Conservation (phyloP, 1,139 yeast species). For the Suhomyces kunorum region DNA sequence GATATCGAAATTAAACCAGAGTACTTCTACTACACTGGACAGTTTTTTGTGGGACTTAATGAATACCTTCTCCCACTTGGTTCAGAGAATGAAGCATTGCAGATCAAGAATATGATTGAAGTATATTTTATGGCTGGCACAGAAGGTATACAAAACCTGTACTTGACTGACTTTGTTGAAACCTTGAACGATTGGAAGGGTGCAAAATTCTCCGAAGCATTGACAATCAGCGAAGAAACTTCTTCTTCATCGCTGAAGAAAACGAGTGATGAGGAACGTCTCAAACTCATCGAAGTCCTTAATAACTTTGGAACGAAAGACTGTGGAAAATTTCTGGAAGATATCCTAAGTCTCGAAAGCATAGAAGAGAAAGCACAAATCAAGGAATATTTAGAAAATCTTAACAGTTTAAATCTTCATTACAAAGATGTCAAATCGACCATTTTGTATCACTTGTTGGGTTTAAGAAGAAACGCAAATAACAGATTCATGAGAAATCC, state of each 20-base stretch:
- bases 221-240: conserved; percentile 18
- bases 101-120: conserved; percentile 23
- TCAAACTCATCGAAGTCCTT: conserved; percentile 40
- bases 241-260: conserved; percentile 15
- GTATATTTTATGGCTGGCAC: conserved; percentile 19
- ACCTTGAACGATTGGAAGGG: conserved; percentile 30
- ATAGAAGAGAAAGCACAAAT: conserved; percentile 24
- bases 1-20: conserved; percentile 24
- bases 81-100: conserved; percentile 1
- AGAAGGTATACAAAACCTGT: conserved; percentile 9
- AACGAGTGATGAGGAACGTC: conserved; percentile 34
- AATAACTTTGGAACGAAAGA: conserved; percentile 34
- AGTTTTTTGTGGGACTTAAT: conserved; percentile 26
- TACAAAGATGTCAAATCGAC: conserved; percentile 48
- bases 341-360: conserved; percentile 15
- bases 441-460: conserved; percentile 43
- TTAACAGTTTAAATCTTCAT: conserved; percentile 39
- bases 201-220: conserved; percentile 16
- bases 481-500: neutral
- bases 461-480: conserved; percentile 4
- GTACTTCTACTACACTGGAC: conserved; percentile 29
- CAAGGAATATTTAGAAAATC: conserved; percentile 27
- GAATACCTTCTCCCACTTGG: conserved; percentile 14
- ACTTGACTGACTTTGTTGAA: conserved; percentile 28
- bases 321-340: conserved; percentile 16